Conservation (phyloP, 768 basidiomycete genomes). For the Tricholoma saponaceum region DNA sequence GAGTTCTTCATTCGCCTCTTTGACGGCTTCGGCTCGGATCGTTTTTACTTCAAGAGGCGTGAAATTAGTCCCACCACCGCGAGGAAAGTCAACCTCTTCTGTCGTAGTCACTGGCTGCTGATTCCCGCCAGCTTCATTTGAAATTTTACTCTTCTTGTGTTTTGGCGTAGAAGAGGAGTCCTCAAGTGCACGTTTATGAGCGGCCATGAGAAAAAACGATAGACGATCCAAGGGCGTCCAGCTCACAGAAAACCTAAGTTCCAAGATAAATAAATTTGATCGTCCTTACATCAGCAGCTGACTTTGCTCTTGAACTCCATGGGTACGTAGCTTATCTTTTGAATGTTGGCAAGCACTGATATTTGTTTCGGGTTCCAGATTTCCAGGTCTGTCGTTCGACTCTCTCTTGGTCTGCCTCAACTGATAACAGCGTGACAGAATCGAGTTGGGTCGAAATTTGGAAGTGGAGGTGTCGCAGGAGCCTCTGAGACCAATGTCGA, state of each 20-base stretch:
- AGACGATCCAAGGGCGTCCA: background rate
- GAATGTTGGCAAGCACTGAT: conserved; percentile 5
- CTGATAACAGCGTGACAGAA: conserved; percentile 49
- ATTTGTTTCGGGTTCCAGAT: conserved; percentile 37
- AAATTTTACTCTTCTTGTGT: conserved; percentile 55
- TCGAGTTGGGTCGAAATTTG: conserved; percentile 94
- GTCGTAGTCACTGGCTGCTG: conserved; percentile 27
- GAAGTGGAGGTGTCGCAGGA: conserved; percentile 93
- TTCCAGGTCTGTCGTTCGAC: conserved; percentile 51
- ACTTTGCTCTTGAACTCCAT: conserved; percentile 9
- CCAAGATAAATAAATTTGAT: background rate
- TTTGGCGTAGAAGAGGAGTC: conserved; percentile 44
- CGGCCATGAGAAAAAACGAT: conserved; percentile 30
- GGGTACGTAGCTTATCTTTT: conserved; percentile 29
- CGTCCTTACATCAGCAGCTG: conserved; percentile 18
- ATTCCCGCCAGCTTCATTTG: conserved; percentile 22
- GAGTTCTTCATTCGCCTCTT: conserved; percentile 80
- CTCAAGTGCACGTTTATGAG: conserved; percentile 61
- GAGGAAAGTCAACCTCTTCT: conserved; percentile 90
- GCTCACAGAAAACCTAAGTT: background rate
- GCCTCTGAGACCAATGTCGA: conserved; percentile 95
- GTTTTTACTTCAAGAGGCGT: conserved; percentile 89
- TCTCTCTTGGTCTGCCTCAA: background rate
- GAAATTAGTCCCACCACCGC: conserved; percentile 87
- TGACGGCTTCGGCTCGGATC: conserved; percentile 76